These are phyloP conservation scores for Chlamydomonas sphaeroides DNA, from an alignment of 139 green algal species.

Conservation along the genomic window DNA sequence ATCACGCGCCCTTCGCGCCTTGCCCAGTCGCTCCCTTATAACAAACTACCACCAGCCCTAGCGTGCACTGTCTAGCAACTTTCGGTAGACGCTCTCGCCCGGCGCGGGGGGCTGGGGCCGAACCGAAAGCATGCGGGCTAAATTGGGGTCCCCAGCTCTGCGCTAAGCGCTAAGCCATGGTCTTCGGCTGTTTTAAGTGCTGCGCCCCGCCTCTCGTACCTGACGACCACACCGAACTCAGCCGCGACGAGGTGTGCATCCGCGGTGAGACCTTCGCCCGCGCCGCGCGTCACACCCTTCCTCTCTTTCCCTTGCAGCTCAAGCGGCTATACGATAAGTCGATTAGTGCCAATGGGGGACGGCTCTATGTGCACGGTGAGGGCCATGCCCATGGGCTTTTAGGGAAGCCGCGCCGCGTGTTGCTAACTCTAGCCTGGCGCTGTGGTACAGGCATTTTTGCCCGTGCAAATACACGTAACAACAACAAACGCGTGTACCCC, in stretches of 20 bases:
- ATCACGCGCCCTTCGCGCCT: too few relatives aligned
- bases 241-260: slow-evolving; percentile 44
- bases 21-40: too few relatives aligned
- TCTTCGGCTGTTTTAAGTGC: slow-evolving; percentile 17
- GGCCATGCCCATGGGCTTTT: background rate
- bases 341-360: slow-evolving; percentile 60
- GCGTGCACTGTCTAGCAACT: too few relatives aligned
- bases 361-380: slow-evolving; percentile 72
- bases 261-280: background rate
- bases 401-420: too few relatives aligned
- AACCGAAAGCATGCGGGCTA: too few relatives aligned
- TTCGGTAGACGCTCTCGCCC: too few relatives aligned
- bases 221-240: slow-evolving; percentile 48
- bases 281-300: background rate
- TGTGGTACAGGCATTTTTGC: slow-evolving; percentile 66
- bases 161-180: too few relatives aligned
- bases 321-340: slow-evolving; percentile 61
- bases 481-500: slow-evolving; percentile 77
- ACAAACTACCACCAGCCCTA: too few relatives aligned
- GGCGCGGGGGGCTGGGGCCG: too few relatives aligned
- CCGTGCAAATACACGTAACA: slow-evolving; percentile 66
- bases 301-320: slow-evolving; percentile 43
- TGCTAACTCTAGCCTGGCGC: background rate
- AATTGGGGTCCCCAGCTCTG: too few relatives aligned
- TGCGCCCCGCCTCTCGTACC: slow-evolving; percentile 22